Percentiles rank a stretch among this genome's conserved stretches.
Conservation (phyloP, 208 protist genomes). For the Endotrypanum monterogeii region DNA sequence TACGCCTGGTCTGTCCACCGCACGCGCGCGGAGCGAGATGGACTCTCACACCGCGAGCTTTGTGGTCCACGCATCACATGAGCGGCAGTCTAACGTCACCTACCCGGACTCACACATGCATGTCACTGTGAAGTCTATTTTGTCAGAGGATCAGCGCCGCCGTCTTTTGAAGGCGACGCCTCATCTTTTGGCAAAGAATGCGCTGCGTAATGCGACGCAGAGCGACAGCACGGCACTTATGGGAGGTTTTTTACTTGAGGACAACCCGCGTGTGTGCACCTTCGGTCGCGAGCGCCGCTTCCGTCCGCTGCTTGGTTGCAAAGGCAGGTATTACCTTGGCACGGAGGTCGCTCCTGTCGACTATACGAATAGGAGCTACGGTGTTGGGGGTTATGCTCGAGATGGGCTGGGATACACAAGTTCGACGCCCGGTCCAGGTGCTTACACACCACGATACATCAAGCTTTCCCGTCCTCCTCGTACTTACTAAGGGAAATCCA, state of each 20-base stretch:
- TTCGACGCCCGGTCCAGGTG: slow-evolving; percentile 66
- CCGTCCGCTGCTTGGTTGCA: slow-evolving; percentile 43
- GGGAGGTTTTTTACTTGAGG: slow-evolving; percentile 61
- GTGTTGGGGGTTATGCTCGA: not conserved
- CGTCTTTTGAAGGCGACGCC: slow-evolving; percentile 30
- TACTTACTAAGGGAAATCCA: slow-evolving; percentile 2
- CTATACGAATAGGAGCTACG: slow-evolving; percentile 24
- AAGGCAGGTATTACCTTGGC: slow-evolving; percentile 57
- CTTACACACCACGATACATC: slow-evolving; percentile 78
- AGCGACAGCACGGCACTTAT: slow-evolving; percentile 61
- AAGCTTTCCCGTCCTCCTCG: slow-evolving; percentile 61
- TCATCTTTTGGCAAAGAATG: slow-evolving; percentile 59
- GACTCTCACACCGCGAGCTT: not conserved
- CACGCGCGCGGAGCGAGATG: slow-evolving; percentile 2
- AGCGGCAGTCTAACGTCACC: not conserved
- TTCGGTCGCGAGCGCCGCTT: slow-evolving; percentile 79
- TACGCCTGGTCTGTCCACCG: slow-evolving; percentile 5
- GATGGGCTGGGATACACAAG: slow-evolving; percentile 7
- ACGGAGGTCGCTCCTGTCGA: slow-evolving; percentile 47
- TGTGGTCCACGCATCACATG: not conserved
- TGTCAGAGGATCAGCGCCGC: slow-evolving; percentile 43
- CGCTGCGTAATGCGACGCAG: slow-evolving; percentile 41
- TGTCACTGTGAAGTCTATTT: slow-evolving; percentile 12
- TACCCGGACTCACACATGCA: slow-evolving; percentile 4
- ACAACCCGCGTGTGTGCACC: slow-evolving; percentile 51